Percentiles rank a stretch among this genome's conserved stretches.
phyloP scores from a whole-genome alignment of 139 green algal genomes.

The Penium margaritaceum region DNA sequence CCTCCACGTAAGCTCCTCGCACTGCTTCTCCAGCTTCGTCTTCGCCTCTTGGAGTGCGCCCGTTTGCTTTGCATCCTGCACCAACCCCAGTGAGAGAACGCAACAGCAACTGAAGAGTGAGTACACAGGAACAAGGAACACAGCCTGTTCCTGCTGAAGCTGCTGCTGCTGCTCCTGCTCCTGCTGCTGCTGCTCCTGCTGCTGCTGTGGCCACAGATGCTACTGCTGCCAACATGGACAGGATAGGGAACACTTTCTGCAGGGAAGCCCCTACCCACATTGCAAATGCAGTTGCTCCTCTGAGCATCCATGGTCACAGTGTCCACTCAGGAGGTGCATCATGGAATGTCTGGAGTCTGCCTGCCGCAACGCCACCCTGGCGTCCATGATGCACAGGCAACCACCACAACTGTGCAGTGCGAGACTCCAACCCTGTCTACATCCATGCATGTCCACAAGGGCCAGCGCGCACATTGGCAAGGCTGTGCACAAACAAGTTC shows the following conservation, averaged over 20 bases:
- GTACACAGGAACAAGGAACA: neutral
- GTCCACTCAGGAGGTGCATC: too few relatives aligned
- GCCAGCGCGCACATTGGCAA: neutral
- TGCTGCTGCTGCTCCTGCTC: neutral
- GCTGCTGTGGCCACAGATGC: neutral
- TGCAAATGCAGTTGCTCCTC: too few relatives aligned
- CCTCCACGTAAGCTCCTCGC: slow-evolving; percentile 44
- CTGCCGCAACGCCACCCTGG: too few relatives aligned
- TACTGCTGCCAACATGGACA: neutral
- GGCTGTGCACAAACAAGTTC: neutral
- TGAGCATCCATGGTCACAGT: too few relatives aligned
- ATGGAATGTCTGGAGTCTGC: too few relatives aligned
- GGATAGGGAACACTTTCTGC: neutral
- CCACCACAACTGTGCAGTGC: neutral
- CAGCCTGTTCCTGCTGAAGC: neutral
- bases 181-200: too few relatives aligned
- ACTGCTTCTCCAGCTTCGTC: slow-evolving; percentile 39
- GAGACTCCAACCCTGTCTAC: neutral
- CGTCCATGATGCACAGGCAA: neutral
- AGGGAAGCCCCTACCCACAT: too few relatives aligned
- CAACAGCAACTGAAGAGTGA: neutral
- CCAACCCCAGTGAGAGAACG: neutral
- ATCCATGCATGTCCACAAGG: neutral
- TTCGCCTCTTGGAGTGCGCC: slow-evolving; percentile 42
- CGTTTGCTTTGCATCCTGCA: slow-evolving; percentile 39